Evolutionary conservation across 345 rosid species (phyloP), one percentile per base, ranked within the genome.

Genomic region (Cardamine chenopodiifolia): DNA sequence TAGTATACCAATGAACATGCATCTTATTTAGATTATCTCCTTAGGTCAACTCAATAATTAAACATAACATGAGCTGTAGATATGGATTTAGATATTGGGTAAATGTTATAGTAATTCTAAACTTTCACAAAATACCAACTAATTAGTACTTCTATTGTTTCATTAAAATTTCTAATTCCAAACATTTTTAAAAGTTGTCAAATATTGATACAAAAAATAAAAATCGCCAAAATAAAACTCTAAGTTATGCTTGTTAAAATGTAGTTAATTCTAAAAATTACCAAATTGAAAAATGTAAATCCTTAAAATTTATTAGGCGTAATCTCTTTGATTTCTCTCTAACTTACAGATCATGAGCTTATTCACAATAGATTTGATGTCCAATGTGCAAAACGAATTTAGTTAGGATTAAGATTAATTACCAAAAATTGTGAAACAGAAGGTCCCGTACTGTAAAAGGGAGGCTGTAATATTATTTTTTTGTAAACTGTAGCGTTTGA

Each of bases 1-100:
- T 63, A 71, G 80, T 35, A 25, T 55, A 70, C 76, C 76, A 70
- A 70, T 77, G 72, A 77, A 64, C 76, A 63, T 39, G 72, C 62
- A 77, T 64, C 71, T 48, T 48, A 44, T 45, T 35, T 70, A 71
- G 47, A 64, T 71, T 64, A 67, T 71, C 59, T 64, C 32, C 26
- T 28, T 15, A 35, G 13, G 80, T 70, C 80, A 71, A 71, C 72
- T 71, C 20, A 70, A 10, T 2, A 15, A 63, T 47, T 55, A 25
- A 20, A 48, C 54, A 67, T 39, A 39, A 19, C 19, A 75, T 66
- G 57, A 54, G 72, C 54, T 37, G 67, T 58, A 47, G 20, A 7
- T 20, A 65, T 7, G 17, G 48, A 44, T 8, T 34, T 53, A 44
- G 19, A 37, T 6, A 62, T 3, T 4, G 8, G 3, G 12, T 19